phyloP scores from a whole-genome alignment of 352 stramenopile species.

The Plasmopara halstedii region DNA sequence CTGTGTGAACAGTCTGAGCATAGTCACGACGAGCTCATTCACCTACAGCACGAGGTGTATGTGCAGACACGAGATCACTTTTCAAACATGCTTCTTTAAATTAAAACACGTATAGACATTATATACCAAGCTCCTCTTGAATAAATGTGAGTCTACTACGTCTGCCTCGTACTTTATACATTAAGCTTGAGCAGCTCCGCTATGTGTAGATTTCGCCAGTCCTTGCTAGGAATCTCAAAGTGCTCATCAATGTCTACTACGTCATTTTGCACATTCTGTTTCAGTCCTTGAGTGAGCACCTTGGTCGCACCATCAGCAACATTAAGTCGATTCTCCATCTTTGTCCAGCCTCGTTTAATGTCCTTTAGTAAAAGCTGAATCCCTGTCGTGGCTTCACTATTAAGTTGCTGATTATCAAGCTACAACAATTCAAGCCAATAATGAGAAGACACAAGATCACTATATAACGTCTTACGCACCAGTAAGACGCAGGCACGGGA shows the following conservation, averaged over 20 bases:
- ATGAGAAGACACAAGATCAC: too few relatives aligned
- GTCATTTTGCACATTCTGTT: conserved; percentile 38
- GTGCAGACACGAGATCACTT: conserved; percentile 17
- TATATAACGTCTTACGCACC: too few relatives aligned
- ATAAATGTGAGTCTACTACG: neutral
- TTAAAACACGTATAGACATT: conserved; percentile 3
- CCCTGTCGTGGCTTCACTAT: conserved; percentile 38
- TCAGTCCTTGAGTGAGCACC: conserved; percentile 37
- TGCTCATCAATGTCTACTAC: conserved; percentile 76
- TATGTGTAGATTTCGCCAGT: conserved; percentile 72
- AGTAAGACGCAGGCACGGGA: conserved; percentile 63
- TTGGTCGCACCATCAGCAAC: conserved; percentile 34
- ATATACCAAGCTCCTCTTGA: too few relatives aligned
- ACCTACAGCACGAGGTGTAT: conserved; percentile 28
- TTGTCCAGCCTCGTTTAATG: conserved; percentile 69
- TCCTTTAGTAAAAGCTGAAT: conserved; percentile 73
- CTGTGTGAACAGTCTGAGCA: conserved; percentile 1
- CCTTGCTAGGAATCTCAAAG: conserved; percentile 56
- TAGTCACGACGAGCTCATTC: neutral
- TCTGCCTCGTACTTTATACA: conserved; percentile 31
- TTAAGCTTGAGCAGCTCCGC: conserved; percentile 67
- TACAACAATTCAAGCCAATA: conserved; percentile 1
- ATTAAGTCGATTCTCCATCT: conserved; percentile 53
- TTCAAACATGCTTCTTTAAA: conserved; percentile 14
- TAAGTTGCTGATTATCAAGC: conserved; percentile 53